These are phyloP conservation scores for Diversispora eburnea DNA, from an alignment of 192 early-diverging fungal genomes.

Conservation along the genomic window DNA sequence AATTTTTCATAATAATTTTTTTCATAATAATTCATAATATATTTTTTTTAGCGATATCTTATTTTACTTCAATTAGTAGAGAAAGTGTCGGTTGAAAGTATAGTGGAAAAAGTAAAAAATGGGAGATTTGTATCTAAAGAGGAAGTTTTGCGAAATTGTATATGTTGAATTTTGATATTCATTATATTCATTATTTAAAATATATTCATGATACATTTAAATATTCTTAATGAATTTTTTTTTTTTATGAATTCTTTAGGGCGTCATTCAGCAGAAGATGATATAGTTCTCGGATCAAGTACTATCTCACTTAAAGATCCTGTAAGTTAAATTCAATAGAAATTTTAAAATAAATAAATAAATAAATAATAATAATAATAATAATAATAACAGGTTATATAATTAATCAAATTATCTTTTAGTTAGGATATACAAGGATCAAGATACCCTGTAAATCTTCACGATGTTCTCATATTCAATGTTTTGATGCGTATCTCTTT, in stretches of 20 bases:
- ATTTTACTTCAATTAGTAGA: constrained; percentile 43
- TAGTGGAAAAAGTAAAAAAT: constrained; percentile 43
- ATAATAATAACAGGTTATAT: too few species aligned
- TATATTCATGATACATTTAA: too few species aligned
- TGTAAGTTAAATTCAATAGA: constrained; percentile 39
- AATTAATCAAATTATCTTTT: not conserved
- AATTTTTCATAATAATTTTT: not conserved
- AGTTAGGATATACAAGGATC: constrained; percentile 45
- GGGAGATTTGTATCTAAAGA: constrained; percentile 43
- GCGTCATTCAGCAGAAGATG: constrained; percentile 54
- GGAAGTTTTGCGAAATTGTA: constrained; percentile 44
- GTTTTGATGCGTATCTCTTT: constrained; percentile 74
- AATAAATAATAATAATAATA: too few species aligned
- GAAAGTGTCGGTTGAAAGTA: constrained; percentile 37
- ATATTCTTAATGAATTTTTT: not conserved
- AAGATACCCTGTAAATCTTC: constrained; percentile 54
- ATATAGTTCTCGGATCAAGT: constrained; percentile 60
- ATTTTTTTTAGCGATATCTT: constrained; percentile 36
- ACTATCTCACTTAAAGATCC: constrained; percentile 72
- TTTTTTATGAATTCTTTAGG: constrained; percentile 8
- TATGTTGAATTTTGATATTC: not conserved
- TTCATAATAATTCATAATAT: not conserved
- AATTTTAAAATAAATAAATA: not conserved
- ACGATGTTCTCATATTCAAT: constrained; percentile 75
- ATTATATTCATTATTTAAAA: not conserved